phyloP scores from a whole-genome alignment of 208 protist genomes.

The Phytomonas francai region DNA sequence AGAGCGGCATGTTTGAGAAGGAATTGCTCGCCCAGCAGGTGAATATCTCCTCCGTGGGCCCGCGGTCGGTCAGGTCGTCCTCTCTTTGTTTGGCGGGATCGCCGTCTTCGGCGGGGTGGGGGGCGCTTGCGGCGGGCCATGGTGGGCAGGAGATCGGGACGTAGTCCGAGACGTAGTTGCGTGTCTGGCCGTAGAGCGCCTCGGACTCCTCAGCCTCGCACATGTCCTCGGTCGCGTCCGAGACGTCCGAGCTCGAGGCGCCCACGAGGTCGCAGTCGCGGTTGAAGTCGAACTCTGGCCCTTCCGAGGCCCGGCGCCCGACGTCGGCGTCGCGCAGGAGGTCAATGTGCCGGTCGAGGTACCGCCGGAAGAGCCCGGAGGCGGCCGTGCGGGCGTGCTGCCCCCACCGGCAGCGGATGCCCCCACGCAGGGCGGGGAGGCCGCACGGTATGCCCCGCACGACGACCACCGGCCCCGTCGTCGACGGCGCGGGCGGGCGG shows the following conservation, averaged over 20 bases:
- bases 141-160: not conserved
- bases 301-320: no score
- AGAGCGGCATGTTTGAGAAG: slow-evolving; percentile 23
- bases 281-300: no score
- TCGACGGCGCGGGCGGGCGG: not conserved
- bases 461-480: not conserved
- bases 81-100: slow-evolving; percentile 2
- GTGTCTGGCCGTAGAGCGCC: slow-evolving; percentile 30
- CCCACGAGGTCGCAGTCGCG: not conserved
- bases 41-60: slow-evolving; percentile 18
- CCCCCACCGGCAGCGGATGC: slow-evolving; percentile 36
- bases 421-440: slow-evolving; percentile 18
- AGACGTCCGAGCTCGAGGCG: not conserved
- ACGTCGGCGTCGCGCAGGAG: slow-evolving; percentile 15
- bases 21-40: slow-evolving; percentile 43
- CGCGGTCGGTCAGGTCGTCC: slow-evolving; percentile 4
- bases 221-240: slow-evolving; percentile 16
- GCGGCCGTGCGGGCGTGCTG: slow-evolving; percentile 21
- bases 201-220: slow-evolving; percentile 32
- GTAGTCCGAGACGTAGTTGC: slow-evolving; percentile 3
- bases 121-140: not conserved
- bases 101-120: not conserved
- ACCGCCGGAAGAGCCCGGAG: slow-evolving; percentile 25
- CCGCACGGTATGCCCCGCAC: not conserved
- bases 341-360: slow-evolving; percentile 12